Percentiles rank a stretch among this genome's conserved stretches.
phyloP scores from a whole-genome alignment of 805 yeast species.

The Candida ponderosae region DNA sequence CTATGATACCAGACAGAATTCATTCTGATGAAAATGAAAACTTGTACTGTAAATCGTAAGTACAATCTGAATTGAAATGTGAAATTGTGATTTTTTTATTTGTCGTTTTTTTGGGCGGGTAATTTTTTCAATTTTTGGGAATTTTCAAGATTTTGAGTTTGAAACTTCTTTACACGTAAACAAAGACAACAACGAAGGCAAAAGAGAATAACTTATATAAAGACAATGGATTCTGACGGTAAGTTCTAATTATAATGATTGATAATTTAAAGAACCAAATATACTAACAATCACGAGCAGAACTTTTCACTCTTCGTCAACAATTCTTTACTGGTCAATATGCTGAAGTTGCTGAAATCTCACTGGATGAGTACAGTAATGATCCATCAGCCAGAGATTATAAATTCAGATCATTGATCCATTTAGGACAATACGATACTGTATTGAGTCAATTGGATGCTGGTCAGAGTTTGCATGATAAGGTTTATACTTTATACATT shows the following conservation, averaged over 20 bases:
- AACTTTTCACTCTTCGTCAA: constrained; percentile 47
- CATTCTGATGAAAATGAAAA: too few species aligned
- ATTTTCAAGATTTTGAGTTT: too few species aligned
- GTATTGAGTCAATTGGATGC: too few species aligned
- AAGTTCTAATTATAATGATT: neutral
- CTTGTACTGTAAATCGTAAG: too few species aligned
- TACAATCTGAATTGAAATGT: too few species aligned
- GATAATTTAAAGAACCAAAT: neutral
- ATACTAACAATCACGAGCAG: constrained; percentile 14
- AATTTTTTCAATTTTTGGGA: too few species aligned
- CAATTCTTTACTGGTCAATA: constrained; percentile 57
- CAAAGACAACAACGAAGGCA: neutral
- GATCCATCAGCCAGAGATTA: constrained; percentile 22
- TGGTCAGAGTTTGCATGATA: constrained; percentile 9
- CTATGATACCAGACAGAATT: too few species aligned
- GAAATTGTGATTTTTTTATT: too few species aligned
- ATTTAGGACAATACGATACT: constrained; percentile 18
- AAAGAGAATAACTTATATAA: too few species aligned
- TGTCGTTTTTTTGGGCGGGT: too few species aligned
- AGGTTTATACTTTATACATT: constrained; percentile 21
- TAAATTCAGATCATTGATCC: constrained; percentile 25
- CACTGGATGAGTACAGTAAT: constrained; percentile 31
- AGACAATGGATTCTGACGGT: constrained; percentile 1
- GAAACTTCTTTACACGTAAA: neutral
- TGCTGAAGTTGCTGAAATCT: constrained; percentile 31